Evolutionary conservation across 169 alveolate species (phyloP).

Genomic region (Eimeria necatrix): DNA sequence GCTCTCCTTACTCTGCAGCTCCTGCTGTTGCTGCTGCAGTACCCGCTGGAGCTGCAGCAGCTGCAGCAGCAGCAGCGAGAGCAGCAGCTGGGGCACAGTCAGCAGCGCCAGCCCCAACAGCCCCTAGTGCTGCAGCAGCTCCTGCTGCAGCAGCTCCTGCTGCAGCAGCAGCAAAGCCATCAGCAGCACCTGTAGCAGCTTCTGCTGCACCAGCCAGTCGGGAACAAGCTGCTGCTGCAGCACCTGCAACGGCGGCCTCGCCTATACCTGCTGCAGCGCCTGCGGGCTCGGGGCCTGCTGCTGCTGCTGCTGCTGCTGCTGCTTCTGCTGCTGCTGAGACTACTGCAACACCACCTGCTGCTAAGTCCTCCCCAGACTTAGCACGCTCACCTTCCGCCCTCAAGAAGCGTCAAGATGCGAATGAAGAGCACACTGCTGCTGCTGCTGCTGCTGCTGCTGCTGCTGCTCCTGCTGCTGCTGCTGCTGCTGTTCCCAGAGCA

Average conservation of each 20-base stretch:
- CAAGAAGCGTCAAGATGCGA: too few species aligned
- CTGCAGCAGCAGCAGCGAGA: not conserved
- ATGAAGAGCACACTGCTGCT: too few species aligned
- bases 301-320: not conserved
- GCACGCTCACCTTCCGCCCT: too few species aligned
- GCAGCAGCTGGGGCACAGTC: not conserved
- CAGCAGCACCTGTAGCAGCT: not conserved
- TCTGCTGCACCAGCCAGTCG: not conserved
- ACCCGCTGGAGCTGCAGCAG: not conserved
- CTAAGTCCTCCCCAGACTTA: too few species aligned
- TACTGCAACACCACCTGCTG: constrained; percentile 11
- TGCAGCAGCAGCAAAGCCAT: not conserved
- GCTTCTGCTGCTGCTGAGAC: not conserved
- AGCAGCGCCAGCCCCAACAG: not conserved
- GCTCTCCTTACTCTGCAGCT: too few species aligned
- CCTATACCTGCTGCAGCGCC: constrained; percentile 1
- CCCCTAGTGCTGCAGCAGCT: constrained; percentile 13
- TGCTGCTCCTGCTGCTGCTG: not conserved
- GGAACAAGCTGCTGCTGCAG: not conserved
- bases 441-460: constrained; percentile 40
- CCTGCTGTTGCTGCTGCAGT: not conserved
- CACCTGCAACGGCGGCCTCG: not conserved
- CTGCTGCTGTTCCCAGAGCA: not conserved
- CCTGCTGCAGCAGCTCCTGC: constrained; percentile 15
- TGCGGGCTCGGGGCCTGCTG: not conserved